phyloP scores from a whole-genome alignment of 768 basidiomycete genomes.

The Leccinellum albellum region DNA sequence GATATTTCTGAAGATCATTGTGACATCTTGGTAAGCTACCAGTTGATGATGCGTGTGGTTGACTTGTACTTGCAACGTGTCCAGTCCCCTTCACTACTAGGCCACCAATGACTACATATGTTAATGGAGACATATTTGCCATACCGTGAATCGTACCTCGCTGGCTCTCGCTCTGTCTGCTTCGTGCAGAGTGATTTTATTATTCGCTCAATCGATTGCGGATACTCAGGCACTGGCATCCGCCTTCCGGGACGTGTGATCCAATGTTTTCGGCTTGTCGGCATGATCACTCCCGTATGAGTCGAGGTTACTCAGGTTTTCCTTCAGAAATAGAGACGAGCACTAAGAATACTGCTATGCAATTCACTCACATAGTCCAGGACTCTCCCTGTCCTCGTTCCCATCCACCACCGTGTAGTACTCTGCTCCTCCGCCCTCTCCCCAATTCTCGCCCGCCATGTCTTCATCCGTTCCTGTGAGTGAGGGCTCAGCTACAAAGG shows the following conservation, averaged over 20 bases:
- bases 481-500: constrained; percentile 2
- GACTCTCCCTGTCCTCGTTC: not conserved
- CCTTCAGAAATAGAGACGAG: constrained; percentile 10
- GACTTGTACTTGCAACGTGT: not conserved
- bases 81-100: not conserved
- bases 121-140: not conserved
- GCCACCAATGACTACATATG: not conserved
- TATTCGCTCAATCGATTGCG: not conserved
- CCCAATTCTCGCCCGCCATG: constrained; percentile 2
- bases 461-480: not conserved
- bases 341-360: not conserved
- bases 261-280: constrained; percentile 6
- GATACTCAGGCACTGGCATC: not conserved
- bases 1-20: not conserved
- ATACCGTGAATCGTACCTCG: not conserved
- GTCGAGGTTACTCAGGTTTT: not conserved
- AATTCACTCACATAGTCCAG: not conserved
- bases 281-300: not conserved
- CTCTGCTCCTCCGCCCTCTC: not conserved
- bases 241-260: not conserved
- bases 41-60: not conserved
- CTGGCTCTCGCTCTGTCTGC: not conserved
- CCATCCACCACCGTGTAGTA: not conserved
- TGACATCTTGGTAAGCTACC: not conserved
- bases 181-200: not conserved